phyloP scores from a whole-genome alignment of 2,329 filamentous ascomycete genomes.

The Trichoderma sp. region DNA sequence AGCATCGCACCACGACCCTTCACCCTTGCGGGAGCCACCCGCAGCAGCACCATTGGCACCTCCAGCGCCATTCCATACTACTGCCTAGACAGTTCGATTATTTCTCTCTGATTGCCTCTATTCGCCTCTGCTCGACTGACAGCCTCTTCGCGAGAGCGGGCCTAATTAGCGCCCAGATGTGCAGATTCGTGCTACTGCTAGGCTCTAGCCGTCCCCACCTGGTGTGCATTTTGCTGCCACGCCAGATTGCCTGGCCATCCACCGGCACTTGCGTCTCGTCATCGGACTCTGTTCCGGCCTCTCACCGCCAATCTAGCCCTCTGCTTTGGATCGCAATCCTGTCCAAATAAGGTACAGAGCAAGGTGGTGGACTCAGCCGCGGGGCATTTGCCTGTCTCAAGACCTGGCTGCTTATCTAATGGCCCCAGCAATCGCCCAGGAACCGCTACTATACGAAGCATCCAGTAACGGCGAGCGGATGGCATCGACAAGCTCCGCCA shows the following conservation, averaged over 20 bases:
- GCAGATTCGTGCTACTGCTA: not conserved
- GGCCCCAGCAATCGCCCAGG: not conserved
- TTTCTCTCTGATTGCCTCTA: not conserved
- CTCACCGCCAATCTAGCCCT: constrained; percentile 23
- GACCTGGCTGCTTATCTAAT: constrained; percentile 8
- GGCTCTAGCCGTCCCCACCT: not conserved
- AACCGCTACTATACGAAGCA: not conserved
- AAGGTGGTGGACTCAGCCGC: not conserved
- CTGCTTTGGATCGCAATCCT: not conserved
- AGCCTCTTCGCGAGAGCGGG: not conserved
- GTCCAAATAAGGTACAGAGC: not conserved
- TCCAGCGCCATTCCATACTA: not conserved
- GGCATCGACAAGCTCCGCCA: not conserved
- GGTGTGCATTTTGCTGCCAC: not conserved
- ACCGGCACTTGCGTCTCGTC: constrained; percentile 24
- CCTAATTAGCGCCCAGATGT: constrained; percentile 8
- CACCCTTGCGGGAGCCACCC: not conserved
- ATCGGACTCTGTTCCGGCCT: constrained; percentile 15
- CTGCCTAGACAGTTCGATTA: not conserved
- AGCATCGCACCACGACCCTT: not conserved
- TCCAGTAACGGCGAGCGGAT: not conserved
- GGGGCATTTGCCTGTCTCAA: not conserved
- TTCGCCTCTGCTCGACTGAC: not conserved
- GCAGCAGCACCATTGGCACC: not conserved
- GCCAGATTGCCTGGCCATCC: constrained; percentile 19